Conservation (phyloP, 257 asterid genomes). For the Nyctanthes arbortristis region DNA sequence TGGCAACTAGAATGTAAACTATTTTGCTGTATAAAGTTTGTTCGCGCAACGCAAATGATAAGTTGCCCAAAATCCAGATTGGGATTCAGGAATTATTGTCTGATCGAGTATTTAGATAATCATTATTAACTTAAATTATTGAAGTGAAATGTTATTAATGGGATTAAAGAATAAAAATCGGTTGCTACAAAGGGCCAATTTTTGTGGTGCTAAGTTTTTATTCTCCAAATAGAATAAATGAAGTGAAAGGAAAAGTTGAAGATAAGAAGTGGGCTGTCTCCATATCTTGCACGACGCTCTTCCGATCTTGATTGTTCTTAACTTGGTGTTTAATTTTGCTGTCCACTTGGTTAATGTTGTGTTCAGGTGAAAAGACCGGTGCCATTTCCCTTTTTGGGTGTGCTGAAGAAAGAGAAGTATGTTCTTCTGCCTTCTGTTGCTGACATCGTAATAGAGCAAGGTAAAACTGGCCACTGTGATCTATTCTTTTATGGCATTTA, state of each 20-base stretch:
- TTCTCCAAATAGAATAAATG: constrained; percentile 1
- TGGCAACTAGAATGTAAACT: too few relatives aligned
- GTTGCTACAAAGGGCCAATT: not conserved
- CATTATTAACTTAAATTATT: not conserved
- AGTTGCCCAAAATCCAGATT: not conserved
- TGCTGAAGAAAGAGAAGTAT: constrained; percentile 64
- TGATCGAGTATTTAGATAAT: not conserved
- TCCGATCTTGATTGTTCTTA: not conserved
- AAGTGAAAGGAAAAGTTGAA: not conserved
- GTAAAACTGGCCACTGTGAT: constrained; percentile 31
- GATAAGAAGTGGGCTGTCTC: not conserved
- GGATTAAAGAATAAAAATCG: not conserved
- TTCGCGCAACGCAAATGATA: not conserved
- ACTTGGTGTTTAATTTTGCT: not conserved
- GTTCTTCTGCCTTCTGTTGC: constrained; percentile 68
- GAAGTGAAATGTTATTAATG: not conserved
- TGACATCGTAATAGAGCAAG: constrained; percentile 64
- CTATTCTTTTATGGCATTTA: not conserved
- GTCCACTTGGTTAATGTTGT: constrained; percentile 9
- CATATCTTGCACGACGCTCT: not conserved
- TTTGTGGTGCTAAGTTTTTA: not conserved
- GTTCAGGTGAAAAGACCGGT: constrained; percentile 65
- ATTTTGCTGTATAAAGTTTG: too few relatives aligned
- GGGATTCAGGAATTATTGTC: not conserved
- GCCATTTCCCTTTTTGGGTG: constrained; percentile 70